Conservation (phyloP, 225 moss, liverwort and hornwort genomes). For the Pseudisothecium myosuroides region DNA sequence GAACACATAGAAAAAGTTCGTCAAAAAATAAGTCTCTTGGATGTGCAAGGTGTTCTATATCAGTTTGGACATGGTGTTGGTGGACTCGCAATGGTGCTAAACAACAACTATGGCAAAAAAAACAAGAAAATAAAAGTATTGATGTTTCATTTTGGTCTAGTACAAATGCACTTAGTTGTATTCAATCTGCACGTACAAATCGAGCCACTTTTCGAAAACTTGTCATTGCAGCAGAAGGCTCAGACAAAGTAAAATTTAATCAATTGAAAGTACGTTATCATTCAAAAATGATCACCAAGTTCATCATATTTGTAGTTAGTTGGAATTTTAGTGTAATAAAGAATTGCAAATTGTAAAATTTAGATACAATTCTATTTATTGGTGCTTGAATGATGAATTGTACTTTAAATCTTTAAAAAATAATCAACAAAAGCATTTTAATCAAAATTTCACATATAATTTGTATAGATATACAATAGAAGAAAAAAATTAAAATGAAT, state of each 20-base stretch:
- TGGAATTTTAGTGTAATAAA: neutral
- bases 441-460: neutral
- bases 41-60: conserved; percentile 71
- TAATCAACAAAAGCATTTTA: neutral
- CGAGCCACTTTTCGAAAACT: conserved; percentile 78
- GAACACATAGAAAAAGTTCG: neutral
- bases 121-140: neutral
- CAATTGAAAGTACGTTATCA: conserved; percentile 47
- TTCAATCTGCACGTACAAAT: conserved; percentile 79
- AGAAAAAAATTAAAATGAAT: neutral
- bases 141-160: neutral
- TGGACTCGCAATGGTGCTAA: conserved; percentile 35
- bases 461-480: too few species aligned
- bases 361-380: neutral
- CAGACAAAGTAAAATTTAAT: conserved; percentile 70
- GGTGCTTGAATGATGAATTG: neutral
- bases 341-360: neutral
- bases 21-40: conserved; percentile 16
- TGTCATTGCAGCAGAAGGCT: conserved; percentile 55
- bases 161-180: conserved; percentile 9
- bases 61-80: conserved; percentile 55
- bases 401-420: too few species aligned
- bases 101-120: conserved; percentile 4
- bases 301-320: neutral
- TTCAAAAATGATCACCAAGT: neutral